Evolutionary conservation across 768 basidiomycete species (phyloP), one percentile per base, ranked within the genome.

Genomic region (Boletus reticulatus): DNA sequence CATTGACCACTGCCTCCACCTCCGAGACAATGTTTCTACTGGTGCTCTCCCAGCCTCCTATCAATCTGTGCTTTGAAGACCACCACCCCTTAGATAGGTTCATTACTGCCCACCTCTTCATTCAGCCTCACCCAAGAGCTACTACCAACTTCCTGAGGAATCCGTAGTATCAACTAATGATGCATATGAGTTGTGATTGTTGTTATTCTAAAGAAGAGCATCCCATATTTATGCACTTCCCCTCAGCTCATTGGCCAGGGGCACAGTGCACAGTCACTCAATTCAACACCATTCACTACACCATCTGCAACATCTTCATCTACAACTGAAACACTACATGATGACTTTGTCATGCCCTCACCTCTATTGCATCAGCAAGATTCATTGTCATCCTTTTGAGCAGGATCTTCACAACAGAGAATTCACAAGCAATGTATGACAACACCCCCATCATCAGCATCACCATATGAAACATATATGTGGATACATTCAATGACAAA

Each of bases 171-270:
- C 74, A 39, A 76, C 76, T 45, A 81, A 83, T 37, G 78, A 80
- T 74, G 51, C 75, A 64, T 41, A 78, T 69, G 59, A 65, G 66
- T 50, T 72, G 60, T 57, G 67, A 74, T 56, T 68, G 66, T 37
- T 72, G 13, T 67, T 85, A 29, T 63, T 72, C 3, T 77, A 34
- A 94, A 92, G 76, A 91, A 94, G 72, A 94, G 92, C 54, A 77
- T 96, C 53, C 94, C 94, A 8, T 93, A 97, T 66, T 75, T 96
- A 45, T 81, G 89, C 27, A 82, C 73, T 14, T 74, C 78, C 31
- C 24, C 58, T 44, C 80, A 76, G 44, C 65, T 79, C 38, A 75
- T 71, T 74, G 56, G 63, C 54, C 53, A 55, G 14, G 59, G 60
- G 54, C 50, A 55, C 43, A 52, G 39, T 31, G 67, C 67, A 60